Evolutionary conservation across 1,284 basidiomycete species (phyloP).

Genomic region (Rhodotorula sp.): DNA sequence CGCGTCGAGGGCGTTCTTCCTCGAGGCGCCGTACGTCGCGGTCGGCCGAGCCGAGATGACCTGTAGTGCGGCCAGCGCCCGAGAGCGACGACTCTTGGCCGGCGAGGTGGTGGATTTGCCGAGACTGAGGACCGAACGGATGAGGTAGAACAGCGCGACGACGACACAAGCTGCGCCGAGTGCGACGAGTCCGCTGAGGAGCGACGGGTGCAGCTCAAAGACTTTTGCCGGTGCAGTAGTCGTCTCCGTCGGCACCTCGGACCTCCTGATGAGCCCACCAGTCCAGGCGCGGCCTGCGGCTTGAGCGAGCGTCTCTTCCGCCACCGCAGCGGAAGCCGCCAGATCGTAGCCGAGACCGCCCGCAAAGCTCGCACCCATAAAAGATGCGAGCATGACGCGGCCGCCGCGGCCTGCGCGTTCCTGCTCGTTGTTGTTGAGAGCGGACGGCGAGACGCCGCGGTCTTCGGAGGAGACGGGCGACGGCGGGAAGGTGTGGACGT

Average conservation of each 20-base stretch:
- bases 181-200: slow-evolving; percentile 32
- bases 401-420: slow-evolving; percentile 4
- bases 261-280: slow-evolving; percentile 23
- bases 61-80: slow-evolving; percentile 25
- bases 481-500: slow-evolving; percentile 20
- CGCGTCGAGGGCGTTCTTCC: slow-evolving; percentile 17
- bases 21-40: slow-evolving; percentile 8
- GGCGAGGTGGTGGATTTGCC: neutral
- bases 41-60: neutral
- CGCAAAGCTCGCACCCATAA: slow-evolving; percentile 38
- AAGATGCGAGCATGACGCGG: slow-evolving; percentile 35
- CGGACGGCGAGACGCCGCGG: slow-evolving; percentile 19
- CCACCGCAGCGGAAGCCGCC: slow-evolving; percentile 11
- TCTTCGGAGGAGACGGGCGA: slow-evolving; percentile 28
- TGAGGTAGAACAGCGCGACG: slow-evolving; percentile 17
- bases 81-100: slow-evolving; percentile 5
- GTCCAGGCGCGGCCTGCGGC: slow-evolving; percentile 27
- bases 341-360: slow-evolving; percentile 37
- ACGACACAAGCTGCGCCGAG: slow-evolving; percentile 30
- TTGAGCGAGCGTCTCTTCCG: slow-evolving; percentile 7
- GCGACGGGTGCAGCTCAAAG: slow-evolving; percentile 23
- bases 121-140: neutral
- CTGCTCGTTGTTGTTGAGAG: neutral
- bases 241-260: neutral
- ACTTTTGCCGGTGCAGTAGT: neutral